Evolutionary conservation across 108 stramenopile species (phyloP), one percentile per base, ranked within the genome.

Genomic region (Parmales sp.): DNA sequence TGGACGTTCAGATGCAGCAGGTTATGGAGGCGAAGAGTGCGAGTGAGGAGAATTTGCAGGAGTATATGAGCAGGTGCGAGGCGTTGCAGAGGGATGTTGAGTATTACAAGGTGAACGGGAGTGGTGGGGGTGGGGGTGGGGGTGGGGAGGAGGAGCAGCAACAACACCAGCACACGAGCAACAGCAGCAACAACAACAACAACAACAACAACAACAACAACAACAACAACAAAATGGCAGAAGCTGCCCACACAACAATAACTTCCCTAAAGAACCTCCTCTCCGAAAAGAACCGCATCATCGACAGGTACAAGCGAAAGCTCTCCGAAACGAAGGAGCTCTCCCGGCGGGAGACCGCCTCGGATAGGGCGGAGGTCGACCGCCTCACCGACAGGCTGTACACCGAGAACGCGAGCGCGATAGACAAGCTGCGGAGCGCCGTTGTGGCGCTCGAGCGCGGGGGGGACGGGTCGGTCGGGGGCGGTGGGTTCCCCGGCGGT

Each of bases 251-350:
- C 63, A 37, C 38, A 5, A 48, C 70, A 8, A 46, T 71, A 9
- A 39, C 70, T 16, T 71, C 70, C 6, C 45, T 71, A 19, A 64
- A 71, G 31, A 38, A 63, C 36, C 34, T 71, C 11, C 31, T 71
- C 39, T 29, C 29, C 1, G 63, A 63, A 16, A 71, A 71, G 29
- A 71, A 71, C 29, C 49, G 64, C 18, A 43, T 46, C 1, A 71
- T 71, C 41, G 70, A 71, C 18, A 63, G 28, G 28, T 63, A 64
- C 43, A 71, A 71, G 70, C 37, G 64, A 23, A 64, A 71, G 44
- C 39, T 71, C 0, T 39, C 38, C 37, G 26, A 44, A 39, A 63
- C 22, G 39, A 71, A 63, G 70, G 38, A 25, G 63, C 44, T 36
- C 64, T 28, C 25, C 39, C 25, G 38, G 70, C 64, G 45, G 28